Evolutionary conservation across 495 filamentous ascomycete species (phyloP), one percentile per base, ranked within the genome.

Genomic region (Penicillium odoratum): DNA sequence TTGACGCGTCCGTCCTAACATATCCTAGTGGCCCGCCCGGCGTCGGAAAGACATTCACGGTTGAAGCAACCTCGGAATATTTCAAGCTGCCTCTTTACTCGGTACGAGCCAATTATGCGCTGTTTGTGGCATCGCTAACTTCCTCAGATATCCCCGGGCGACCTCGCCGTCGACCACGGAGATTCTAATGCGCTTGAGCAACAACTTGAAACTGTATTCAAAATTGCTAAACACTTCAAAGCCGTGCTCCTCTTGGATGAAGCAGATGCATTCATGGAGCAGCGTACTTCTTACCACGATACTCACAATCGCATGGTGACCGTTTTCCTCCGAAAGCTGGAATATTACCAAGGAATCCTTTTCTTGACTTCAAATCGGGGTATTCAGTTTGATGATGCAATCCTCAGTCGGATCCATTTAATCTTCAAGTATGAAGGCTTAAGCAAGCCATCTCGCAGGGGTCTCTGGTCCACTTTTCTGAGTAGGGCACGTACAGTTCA

Each of bases 301-400:
- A 62, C 70, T 16, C 61, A 67, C 36, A 72, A 72, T 55, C 46
- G 52, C 21, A 59, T 70, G 2, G 55, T 72, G n/a, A 65, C 65
- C 10, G 57, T 83, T 48, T 84, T 85, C 54, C 67, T 85, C 44
- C 72, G 82, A 26, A 78, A 79, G 62, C 69, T 86, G 3, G 82
- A 86, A 67, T 84, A 84, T 63, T 85, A 78, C 49, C 66, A 79
- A 42, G 71, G 73, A 34, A 54, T 74, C 7, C 61, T 75, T 29
- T 72, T 72, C 57, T 51, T 73, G 30, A 74, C 71, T 36, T 62
- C 66, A 10, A 74, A 72, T 45, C 65, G 66, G 38, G 53, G 46
- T 29, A 62, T 60, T 18, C 29, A 63, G 34, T 65, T 69, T 64
- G 77, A 82, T 57, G 68, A 79, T 40, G 72, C 74, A 21, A 72